Evolutionary conservation across 305 asterid species (phyloP), one percentile per base, ranked within the genome.

Genomic region (Lippia alba): DNA sequence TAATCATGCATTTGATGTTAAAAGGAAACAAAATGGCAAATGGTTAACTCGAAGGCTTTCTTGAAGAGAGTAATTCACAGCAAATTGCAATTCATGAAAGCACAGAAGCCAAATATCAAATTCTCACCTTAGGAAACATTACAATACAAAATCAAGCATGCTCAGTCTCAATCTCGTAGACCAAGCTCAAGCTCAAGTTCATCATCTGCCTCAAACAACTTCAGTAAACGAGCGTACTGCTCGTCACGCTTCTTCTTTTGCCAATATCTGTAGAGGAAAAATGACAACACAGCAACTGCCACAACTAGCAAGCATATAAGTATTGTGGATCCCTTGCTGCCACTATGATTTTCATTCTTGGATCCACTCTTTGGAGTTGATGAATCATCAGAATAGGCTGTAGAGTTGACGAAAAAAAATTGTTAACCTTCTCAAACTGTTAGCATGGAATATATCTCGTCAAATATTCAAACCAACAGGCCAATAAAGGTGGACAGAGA

Each of bases 181-280:
- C 97, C 97, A 53, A 91, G 97, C 82, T 91, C 97, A 4, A 91
- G 81, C 81, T 91, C 97, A 12, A 91, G 93, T 80, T 91, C 96
- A 65, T 91, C 97, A 68, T 91, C 97, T 78, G 90, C 91, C 84
- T 92, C 96, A 62, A 92, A 92, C 88, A 92, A 74, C 86, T 86
- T 87, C 61, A 89, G 85, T 71, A 92, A 78, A 69, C 91, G 97
- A 70, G 96, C 96, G 56, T 92, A 89, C 79, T 89, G 97, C 78
- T 89, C 96, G 49, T 89, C 94, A 54, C 96, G 97, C 75, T 84
- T 89, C 86, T 85, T 92, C 89, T 80, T 92, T 78, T 88, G 96
- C 96, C 94, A 92, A 78, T 78, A 69, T 67, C 79, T 89, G 83
- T 83, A 84, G 68, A 92, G 96, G 72, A 85, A 83, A 80, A 84